Base-by-base conservation (phyloP, 192 early-diverging fungal genomes). In the Coemansia sp. region DNA sequence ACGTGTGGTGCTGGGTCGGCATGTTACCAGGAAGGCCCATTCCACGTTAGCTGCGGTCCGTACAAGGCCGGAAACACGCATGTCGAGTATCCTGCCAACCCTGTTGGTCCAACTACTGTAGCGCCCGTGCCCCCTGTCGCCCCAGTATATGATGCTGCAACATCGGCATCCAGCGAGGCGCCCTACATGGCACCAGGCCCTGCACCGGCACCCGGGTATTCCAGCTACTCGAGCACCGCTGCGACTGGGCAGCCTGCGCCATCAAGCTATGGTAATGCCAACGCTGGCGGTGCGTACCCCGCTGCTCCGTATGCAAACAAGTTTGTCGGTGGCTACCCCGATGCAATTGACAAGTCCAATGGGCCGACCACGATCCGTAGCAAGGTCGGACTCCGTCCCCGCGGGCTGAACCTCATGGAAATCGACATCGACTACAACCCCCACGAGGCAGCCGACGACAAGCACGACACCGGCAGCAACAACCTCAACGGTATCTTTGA, bases 381-480 rank as follows among this genome's bases (percentile, higher is more conserved):
- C 50, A 72, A 66, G 29, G 34, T 48, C 5, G 36, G 36, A 2
- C 16, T 59, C n/a, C 52, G 72, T 22, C 33, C 49, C 3, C 50
- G 25, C 16, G 72, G 65, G 0, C 49, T 55, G 55, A 75, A 75
- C 52, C 55, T 75, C 22, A 28, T 67, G 55, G 71, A 76, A 42
- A 66, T 71, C 7, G 71, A 76, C 5, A 36, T 64, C 20, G 61
- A 59, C 45, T 70, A 76, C 34, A 66, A 82, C 54, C 68, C 71
- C 0, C 67, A 62, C 5, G 68, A 68, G 16, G 11, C 64, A 0
- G 57, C 67, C 51, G 55, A 64, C 20, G 31, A 36, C 25, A 71
- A 74, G 40, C 63, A 71, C 38, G 73, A 65, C 14, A 36, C 25
- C 10, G 32, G 49, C 11, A 30, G 30, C 48, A 56, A 34, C n/a